Evolutionary conservation across 306 rosid genomes (phyloP).

Genomic region (Quercus suber): DNA sequence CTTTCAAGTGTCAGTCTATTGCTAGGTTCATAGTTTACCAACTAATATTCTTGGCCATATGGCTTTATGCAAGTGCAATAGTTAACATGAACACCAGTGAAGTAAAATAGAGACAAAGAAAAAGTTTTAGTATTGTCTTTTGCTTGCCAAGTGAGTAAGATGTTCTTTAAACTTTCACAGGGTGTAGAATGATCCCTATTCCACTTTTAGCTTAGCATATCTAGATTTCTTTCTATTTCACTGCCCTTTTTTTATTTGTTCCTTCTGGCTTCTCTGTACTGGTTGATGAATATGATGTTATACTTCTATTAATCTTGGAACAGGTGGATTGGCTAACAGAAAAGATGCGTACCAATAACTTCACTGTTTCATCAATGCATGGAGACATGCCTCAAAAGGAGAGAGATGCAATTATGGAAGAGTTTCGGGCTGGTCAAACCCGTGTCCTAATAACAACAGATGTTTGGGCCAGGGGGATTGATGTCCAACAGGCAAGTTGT

Average conservation of each 20-base stretch:
- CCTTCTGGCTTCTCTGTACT: not conserved
- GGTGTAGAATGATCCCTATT: not conserved
- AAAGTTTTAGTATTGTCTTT: not conserved
- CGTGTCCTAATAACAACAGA: slow-evolving; percentile 96
- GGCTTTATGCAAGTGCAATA: not conserved
- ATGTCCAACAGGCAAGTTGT: slow-evolving; percentile 93
- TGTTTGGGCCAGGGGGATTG: slow-evolving; percentile 99
- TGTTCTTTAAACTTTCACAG: not conserved
- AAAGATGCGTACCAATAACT: slow-evolving; percentile 93
- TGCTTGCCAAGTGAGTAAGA: not conserved
- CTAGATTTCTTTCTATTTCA: not conserved
- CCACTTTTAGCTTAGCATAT: not conserved
- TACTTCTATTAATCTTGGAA: slow-evolving; percentile 12
- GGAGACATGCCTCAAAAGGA: slow-evolving; percentile 99
- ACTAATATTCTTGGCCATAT: not conserved
- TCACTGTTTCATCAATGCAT: slow-evolving; percentile 94
- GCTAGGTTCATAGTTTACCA: not conserved
- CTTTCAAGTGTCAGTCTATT: not conserved
- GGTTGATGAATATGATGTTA: not conserved
- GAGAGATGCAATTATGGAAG: slow-evolving; percentile 94
- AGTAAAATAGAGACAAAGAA: not conserved
- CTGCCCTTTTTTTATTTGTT: not conserved
- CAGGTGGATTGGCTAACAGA: slow-evolving; percentile 99
- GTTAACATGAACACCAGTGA: not conserved
- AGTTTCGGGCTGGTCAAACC: slow-evolving; percentile 85